Evolutionary conservation across 805 yeast species (phyloP).

Genomic region (Jamesozyma spencerorum): DNA sequence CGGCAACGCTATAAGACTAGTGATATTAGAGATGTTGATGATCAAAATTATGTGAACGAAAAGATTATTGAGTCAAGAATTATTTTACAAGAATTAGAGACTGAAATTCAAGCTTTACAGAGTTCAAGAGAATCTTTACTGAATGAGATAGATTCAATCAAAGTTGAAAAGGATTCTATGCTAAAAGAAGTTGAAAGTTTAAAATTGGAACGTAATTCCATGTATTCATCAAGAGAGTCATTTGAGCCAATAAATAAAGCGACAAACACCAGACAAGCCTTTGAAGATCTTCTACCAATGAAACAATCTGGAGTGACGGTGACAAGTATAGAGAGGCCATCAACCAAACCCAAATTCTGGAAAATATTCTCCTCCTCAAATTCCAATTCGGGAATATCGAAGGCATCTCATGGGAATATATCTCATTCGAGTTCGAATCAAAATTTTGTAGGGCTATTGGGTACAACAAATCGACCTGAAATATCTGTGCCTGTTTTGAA

Average conservation of each 20-base stretch:
- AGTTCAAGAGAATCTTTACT: constrained; percentile 4
- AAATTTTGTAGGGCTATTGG: not conserved
- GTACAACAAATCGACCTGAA: constrained; percentile 5
- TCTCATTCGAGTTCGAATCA: constrained; percentile 1
- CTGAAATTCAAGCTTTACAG: constrained; percentile 4
- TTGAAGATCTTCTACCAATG: constrained; percentile 7
- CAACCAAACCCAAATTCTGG: constrained; percentile 30
- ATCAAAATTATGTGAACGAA: not conserved
- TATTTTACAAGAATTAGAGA: not conserved
- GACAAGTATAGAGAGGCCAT: constrained; percentile 19
- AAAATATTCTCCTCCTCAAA: constrained; percentile 20
- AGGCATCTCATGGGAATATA: no score
- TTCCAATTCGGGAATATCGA: constrained; percentile 1
- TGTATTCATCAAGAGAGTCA: not conserved
- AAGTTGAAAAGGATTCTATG: constrained; percentile 1
- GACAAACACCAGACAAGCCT: not conserved
- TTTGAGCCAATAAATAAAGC: not conserved
- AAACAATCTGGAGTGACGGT: constrained; percentile 13
- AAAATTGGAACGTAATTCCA: constrained; percentile 1
- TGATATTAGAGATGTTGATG: not conserved
- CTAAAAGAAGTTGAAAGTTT: constrained; percentile 4
- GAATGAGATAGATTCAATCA: constrained; percentile 1
- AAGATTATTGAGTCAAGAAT: constrained; percentile 4
- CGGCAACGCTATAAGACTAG: not conserved
- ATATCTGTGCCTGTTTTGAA: constrained; percentile 33